Base-by-base conservation (phyloP, 306 rosid species). In the Ormosia emarginata region DNA sequence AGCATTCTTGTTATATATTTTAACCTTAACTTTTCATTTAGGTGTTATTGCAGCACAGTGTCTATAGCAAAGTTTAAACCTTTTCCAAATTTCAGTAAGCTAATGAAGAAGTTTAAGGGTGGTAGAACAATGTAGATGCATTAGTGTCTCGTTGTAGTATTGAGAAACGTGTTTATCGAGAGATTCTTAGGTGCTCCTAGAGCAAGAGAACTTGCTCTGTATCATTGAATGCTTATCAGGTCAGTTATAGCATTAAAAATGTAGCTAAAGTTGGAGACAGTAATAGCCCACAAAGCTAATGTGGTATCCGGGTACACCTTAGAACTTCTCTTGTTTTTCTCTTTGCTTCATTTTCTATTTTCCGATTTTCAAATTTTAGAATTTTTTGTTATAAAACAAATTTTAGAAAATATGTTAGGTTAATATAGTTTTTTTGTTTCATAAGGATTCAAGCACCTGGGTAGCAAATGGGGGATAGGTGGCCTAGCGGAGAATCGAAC, bases 71-170 rank as follows among this genome's bases (percentile, higher is more conserved):
- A 75, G 39, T 53, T 77, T 67, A 33, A 62, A 69, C 68, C 33
- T 47, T 17, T 47, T 33, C 33, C 7, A 6, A 7, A 46, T 41
- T 65, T 30, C 24, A 56, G 57, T 83, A 61, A 55, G n/a, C 40
- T 36, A 72, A 8, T 44, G 44, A 67, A 43, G 71, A 69, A 52
- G 67, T 74, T 82, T 77, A 18, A 57, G 55, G 57, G 41, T 18
- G 58, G 39, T 1, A 66, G 77, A 71, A 67, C 59, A 68, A 39
- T 67, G 50, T 81, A 39, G 67, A 40, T 73, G 67, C 41, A 46
- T 63, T 77, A 24, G n/a, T n/a, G 77, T 43, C 36, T 77, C 46
- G 17, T 17, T 63, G 49, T 43, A 39, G 46, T 56, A 65, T 72
- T 76, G 13, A 40, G 69, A 64, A 75, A 29, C 64, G 10, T 72